Evolutionary conservation across 2,329 filamentous ascomycete species (phyloP), one percentile per base, ranked within the genome.

Genomic region (Hypoxylon sp.): DNA sequence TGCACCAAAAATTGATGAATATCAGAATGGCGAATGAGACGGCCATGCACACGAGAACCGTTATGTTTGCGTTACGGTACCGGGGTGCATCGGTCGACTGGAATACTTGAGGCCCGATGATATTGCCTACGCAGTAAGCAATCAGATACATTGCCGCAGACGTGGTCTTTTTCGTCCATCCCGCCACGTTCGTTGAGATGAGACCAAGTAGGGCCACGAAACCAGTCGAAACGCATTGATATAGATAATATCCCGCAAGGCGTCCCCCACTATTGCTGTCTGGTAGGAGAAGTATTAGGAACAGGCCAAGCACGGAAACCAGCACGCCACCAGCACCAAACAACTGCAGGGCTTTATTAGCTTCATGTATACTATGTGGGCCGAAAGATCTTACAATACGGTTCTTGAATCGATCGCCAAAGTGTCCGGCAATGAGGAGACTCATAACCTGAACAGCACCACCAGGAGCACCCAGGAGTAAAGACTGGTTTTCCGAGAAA

Each of bases 191-290:
- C 13, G 86, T 88, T 1, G 86, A 84, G 60, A 92, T 87, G 37
- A 92, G 81, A 26, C 87, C 88, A 3, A 92, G 78, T 14, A 92
- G 78, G 3, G 87, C 87, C 0, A 91, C 89, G 68, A 92, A 92
- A 0, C 87, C 83, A 0, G 88, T 88, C 0, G 89, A 84, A 10
- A 82, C 83, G 1, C 88, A 85, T 73, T 87, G 85, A 0, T 87
- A 90, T 55, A 92, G 79, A 78, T 92, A 92, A 76, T 90, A 92
- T 0, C 88, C 89, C 1, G 88, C 83, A 10, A 91, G 81, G 0
- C 87, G 83, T 10, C 89, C 90, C 1, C 80, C 82, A 66, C 85
- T 87, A 71, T 87, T 87, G n/a, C 80, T 76, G 3, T 87, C 75
- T 0, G 88, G 88, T 3, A 92, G 80, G 2, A 87, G 87, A 9